These are phyloP conservation scores for Ogataea nonfermentans DNA, from an alignment of 805 yeast genomes.

Conservation along the genomic window DNA sequence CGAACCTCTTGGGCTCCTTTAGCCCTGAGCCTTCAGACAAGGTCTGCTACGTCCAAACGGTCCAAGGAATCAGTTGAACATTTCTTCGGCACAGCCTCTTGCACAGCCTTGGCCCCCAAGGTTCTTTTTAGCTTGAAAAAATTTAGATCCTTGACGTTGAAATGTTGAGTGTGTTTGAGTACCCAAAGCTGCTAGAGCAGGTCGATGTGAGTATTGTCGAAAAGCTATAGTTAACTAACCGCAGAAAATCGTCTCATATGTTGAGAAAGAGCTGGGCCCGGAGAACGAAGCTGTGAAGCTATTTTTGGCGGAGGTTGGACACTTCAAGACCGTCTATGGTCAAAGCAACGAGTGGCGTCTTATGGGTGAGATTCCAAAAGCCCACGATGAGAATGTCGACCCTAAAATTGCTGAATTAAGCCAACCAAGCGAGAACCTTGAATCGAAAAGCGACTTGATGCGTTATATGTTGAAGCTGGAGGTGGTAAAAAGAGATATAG, in stretches of 20 bases:
- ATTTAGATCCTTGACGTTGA: conserved; percentile 4
- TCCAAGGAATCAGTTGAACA: background rate
- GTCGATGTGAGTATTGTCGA: conserved; percentile 19
- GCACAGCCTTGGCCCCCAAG: conserved; percentile 4
- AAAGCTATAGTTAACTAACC: background rate
- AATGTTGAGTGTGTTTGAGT: conserved; percentile 15
- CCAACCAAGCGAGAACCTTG: conserved; percentile 3
- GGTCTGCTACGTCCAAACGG: conserved; percentile 1
- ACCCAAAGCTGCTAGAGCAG: conserved; percentile 12
- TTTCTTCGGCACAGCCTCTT: conserved; percentile 1
- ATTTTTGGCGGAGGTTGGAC: conserved; percentile 8
- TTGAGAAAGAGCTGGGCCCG: conserved; percentile 6
- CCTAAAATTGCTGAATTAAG: conserved; percentile 14
- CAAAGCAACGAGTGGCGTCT: conserved; percentile 12
- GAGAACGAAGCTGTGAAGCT: conserved; percentile 4
- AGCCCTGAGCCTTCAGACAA: conserved; percentile 2
- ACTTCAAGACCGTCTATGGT: conserved; percentile 10
- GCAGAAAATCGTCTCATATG: conserved; percentile 9
- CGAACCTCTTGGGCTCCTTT: conserved; percentile 3
- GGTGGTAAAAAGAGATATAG: conserved; percentile 17
- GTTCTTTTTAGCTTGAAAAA: conserved; percentile 1
- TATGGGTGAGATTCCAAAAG: conserved; percentile 10
- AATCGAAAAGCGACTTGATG: conserved; percentile 13
- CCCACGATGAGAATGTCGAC: conserved; percentile 14
- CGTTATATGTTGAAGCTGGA: conserved; percentile 19